A percentile compares a stretch with the other conserved stretches of the same genome.
Evolutionary conservation across 345 rosid species (phyloP).

Genomic region (Pistacia vera): DNA sequence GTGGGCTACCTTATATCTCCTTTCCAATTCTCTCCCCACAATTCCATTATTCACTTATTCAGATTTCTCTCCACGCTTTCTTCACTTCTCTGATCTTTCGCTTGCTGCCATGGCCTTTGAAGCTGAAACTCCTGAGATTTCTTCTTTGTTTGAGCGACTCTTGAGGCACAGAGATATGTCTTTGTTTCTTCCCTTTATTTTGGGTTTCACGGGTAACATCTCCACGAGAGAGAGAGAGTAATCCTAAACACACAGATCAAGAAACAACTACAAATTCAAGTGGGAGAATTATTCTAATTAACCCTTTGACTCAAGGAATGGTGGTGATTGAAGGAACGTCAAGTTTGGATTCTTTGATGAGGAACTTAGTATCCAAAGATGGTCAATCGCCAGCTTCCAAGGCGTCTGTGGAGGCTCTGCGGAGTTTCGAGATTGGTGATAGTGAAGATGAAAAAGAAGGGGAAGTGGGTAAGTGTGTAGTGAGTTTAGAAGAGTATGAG

Average conservation of each 20-base stretch:
- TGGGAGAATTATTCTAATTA: slow-evolving; percentile 61
- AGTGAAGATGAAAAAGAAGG: slow-evolving; percentile 21
- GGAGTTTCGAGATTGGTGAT: slow-evolving; percentile 40
- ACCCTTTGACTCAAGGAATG: slow-evolving; percentile 71
- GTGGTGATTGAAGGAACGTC: slow-evolving; percentile 56
- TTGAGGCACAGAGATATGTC: slow-evolving; percentile 43
- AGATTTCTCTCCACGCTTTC: no score
- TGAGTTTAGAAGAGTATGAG: slow-evolving; percentile 68
- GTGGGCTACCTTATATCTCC: slow-evolving; percentile 11
- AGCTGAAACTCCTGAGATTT: slow-evolving; percentile 32
- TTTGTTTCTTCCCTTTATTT: slow-evolving; percentile 45
- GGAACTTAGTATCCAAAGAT: slow-evolving; percentile 31
- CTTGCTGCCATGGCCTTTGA: slow-evolving; percentile 34
- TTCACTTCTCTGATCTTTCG: not conserved
- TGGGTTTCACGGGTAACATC: slow-evolving; percentile 43
- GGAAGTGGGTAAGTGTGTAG: slow-evolving; percentile 54
- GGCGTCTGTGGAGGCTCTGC: slow-evolving; percentile 71
- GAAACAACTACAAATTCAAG: slow-evolving; percentile 20
- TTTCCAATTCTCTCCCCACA: not conserved
- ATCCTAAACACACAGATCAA: slow-evolving; percentile 33
- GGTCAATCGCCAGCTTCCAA: slow-evolving; percentile 83
- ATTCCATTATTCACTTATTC: no score
- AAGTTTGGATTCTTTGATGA: slow-evolving; percentile 45
- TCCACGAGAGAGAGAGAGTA: not conserved
- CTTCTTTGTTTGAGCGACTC: slow-evolving; percentile 44